phyloP scores from a whole-genome alignment of 2,329 filamentous ascomycete genomes.

The Ophiocordyceps robertsii region DNA sequence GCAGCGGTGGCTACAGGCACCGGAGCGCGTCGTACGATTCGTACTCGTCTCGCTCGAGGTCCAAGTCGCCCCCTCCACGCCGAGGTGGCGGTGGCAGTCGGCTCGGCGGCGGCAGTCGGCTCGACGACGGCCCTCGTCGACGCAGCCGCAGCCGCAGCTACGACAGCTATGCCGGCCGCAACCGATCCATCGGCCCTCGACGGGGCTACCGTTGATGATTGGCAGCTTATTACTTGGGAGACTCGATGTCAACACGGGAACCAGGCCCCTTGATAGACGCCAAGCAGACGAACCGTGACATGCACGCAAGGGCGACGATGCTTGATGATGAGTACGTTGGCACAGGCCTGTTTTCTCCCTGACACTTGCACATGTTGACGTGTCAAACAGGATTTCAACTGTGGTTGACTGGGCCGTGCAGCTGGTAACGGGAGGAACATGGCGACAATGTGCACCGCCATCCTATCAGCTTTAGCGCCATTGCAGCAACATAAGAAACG shows the following conservation, averaged over 20 bases:
- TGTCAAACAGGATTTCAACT: too few species aligned
- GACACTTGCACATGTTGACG: too few species aligned
- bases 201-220: constrained; percentile 18
- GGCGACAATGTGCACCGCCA: too few species aligned
- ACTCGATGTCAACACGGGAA: neutral
- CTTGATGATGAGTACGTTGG: too few species aligned
- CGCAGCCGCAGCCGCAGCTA: constrained; percentile 38
- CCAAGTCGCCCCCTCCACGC: constrained; percentile 22
- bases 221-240: neutral
- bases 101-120: constrained; percentile 17
- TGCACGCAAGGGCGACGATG: too few species aligned
- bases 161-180: constrained; percentile 24
- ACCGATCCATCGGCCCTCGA: constrained; percentile 24
- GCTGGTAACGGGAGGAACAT: too few species aligned
- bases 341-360: too few species aligned
- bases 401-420: too few species aligned
- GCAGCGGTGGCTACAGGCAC: constrained; percentile 22
- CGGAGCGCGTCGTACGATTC: constrained; percentile 30
- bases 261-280: too few species aligned
- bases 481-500: too few species aligned
- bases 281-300: too few species aligned
- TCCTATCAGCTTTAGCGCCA: too few species aligned
- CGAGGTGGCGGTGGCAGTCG: constrained; percentile 18
- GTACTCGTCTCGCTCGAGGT: constrained; percentile 35
- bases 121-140: constrained; percentile 19